Evolutionary conservation across 139 green algal genomes (phyloP), one percentile per base, ranked within the genome.

Genomic region (Auxenochlorella pyrenoidosa): DNA sequence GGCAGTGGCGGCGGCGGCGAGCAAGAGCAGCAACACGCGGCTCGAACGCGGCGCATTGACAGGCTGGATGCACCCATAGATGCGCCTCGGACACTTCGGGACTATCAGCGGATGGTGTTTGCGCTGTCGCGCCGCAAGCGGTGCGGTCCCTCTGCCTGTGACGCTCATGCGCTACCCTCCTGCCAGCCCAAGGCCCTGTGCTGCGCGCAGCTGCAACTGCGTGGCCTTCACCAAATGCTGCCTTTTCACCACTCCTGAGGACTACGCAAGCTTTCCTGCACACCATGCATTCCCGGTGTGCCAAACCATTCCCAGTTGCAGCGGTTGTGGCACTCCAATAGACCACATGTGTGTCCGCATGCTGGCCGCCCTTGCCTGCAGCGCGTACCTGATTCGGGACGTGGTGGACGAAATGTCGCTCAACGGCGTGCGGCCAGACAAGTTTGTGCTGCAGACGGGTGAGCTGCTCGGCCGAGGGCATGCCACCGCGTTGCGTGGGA

Each of bases 381-480:
- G 79, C 2, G 86, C 78, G 26, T 90, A 84, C 79, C 51, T 83
- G 36, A 90, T 87, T 15, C 71, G 86, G 12, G 86, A 89, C 16
- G 86, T 89, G 86, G n/a, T 86, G 15, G 78, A 89, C 16, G 86
- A 89, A 79, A 89, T 89, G 86, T 71, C 47, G 18, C 86, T 89
- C 13, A 68, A 71, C 47, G 86, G 86, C 66, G 32, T 89, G 40
- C 63, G 78, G 16, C 86, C 86, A 15, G 58, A 79, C 78, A n/a
- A n/a, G 16, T n/a, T 58, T 22, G 82, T 58, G 36, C 83, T 73
- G 65, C 54, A 68, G 43, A 60, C 44, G 1, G 79, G 79, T 84
- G 75, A 47, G 75, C 54, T 63, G 54, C 47, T 6, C 47, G 18
- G 54, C 15, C 22, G 2, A 13, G 54, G 54, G 16, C 15, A 44